Evolutionary conservation across 2,329 filamentous ascomycete species (phyloP).

Genomic region (Calonectria leucothoes): DNA sequence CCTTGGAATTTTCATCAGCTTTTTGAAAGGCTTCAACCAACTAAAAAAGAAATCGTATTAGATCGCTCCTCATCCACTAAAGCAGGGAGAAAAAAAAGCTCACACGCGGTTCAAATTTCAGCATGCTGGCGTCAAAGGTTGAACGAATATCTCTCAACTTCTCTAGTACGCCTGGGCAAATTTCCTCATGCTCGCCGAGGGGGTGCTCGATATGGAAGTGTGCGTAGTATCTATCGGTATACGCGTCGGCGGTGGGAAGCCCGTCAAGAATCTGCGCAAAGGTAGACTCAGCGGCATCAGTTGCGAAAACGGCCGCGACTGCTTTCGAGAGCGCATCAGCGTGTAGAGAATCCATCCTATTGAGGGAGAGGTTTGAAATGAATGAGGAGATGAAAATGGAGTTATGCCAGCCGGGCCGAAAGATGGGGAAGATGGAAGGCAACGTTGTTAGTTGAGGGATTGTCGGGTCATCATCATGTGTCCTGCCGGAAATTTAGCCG

Average conservation of each 20-base stretch:
- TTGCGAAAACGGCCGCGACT: constrained; percentile 12
- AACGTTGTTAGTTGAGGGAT: not conserved
- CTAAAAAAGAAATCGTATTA: not conserved
- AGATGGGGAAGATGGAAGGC: not conserved
- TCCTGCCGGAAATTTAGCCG: not conserved
- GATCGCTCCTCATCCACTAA: too few species aligned
- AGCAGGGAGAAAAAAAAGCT: not conserved
- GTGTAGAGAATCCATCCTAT: not conserved
- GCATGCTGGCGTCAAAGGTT: not conserved
- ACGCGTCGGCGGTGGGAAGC: constrained; percentile 6
- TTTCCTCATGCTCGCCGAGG: constrained; percentile 2
- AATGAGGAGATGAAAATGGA: not conserved
- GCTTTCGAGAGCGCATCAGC: not conserved
- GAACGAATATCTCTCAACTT: constrained; percentile 2
- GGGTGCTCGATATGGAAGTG: not conserved
- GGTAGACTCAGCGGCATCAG: constrained; percentile 9
- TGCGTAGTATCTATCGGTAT: not conserved
- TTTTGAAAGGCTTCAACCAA: constrained; percentile 14
- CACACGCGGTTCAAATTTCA: constrained; percentile 8
- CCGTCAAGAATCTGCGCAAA: constrained; percentile 21
- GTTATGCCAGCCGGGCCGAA: not conserved
- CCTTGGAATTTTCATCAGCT: not conserved
- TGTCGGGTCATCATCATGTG: not conserved
- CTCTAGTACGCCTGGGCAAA: constrained; percentile 13
- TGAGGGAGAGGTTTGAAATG: not conserved